Evolutionary conservation across 805 yeast species (phyloP), one percentile per base, ranked within the genome.

Genomic region (Yarrowia sp.): DNA sequence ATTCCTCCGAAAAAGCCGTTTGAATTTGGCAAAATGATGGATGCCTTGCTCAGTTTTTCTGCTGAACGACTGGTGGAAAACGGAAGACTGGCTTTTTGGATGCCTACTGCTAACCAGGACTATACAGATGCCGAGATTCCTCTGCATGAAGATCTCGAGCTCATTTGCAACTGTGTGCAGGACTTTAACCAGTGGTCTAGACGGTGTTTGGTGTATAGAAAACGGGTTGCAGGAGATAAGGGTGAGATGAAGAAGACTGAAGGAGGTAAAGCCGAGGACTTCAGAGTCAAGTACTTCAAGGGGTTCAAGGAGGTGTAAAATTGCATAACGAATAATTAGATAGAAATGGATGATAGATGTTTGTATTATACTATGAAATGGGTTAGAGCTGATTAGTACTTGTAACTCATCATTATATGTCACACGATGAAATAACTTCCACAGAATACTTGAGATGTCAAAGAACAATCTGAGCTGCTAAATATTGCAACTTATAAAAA

Each of bases 101-200:
- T 92, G 95, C 99, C 99, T 0, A 88, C 96, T 1, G 96, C 97
- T 1, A 92, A 92, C 73, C 96, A 90, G 71, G 96, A 89, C 69
- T 85, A 83, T 68, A 55, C 44, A 3, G 84, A 81, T 65, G 84
- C 89, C 51, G 79, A 82, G 63, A 85, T 92, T 31, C 98, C 98
- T 5, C 86, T 84, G 69, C 97, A 95, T 75, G 80, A 84, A 67
- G 84, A 83, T 47, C 75, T 95, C 66, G 88, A 89, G 70, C 79
- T 92, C 69, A 77, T 87, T 55, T 86, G 88, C 69, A 85, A 86
- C 66, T 80, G 96, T 67, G 93, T 88, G 43, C 99, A 95, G 74
- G 90, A 86, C 68, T 95, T 95, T 76, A 86, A 89, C 75, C 90
- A 88, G 74, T 95, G 99, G 99, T 88, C 97, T 17, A 81, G 99